A percentile compares a stretch with the other conserved stretches of the same genome.
Evolutionary conservation across 2,329 filamentous ascomycete genomes (phyloP).

Genomic region (Hysterium pulicare): DNA sequence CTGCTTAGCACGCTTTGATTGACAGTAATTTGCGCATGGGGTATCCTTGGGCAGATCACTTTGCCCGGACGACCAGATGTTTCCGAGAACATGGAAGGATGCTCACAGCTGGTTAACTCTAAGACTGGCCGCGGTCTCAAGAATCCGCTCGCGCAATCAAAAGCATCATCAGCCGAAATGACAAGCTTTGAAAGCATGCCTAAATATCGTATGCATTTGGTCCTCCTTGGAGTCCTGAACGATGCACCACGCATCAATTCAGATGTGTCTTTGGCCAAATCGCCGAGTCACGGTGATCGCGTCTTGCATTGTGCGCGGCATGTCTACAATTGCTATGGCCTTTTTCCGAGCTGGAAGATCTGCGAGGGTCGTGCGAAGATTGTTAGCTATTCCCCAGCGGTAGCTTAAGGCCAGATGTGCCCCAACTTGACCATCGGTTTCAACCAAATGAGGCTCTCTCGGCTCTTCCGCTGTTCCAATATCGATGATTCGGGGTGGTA

Average conservation of each 20-base stretch:
- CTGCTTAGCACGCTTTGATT: not conserved
- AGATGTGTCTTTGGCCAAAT: conserved; percentile 7
- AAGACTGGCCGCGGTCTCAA: not conserved
- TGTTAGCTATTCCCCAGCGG: conserved; percentile 7
- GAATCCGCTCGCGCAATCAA: not conserved
- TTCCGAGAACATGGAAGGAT: not conserved
- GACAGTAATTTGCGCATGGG: not conserved
- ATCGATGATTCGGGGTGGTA: conserved; percentile 1
- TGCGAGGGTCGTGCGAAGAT: conserved; percentile 5
- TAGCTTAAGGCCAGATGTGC: conserved; percentile 6
- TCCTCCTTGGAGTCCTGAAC: conserved; percentile 1
- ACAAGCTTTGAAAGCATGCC: not conserved
- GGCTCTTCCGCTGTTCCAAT: not conserved
- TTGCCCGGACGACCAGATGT: not conserved
- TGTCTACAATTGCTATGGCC: conserved; percentile 2
- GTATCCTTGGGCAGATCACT: not conserved
- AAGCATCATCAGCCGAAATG: not conserved
- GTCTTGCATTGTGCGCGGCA: conserved; percentile 13
- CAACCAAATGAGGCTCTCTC: not conserved
- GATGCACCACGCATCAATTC: conserved; percentile 8
- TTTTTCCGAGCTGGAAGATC: conserved; percentile 2
- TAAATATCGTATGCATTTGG: not conserved
- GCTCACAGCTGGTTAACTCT: not conserved
- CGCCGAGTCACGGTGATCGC: conserved; percentile 10
- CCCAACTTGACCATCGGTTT: not conserved